Evolutionary conservation across 169 alveolate species (phyloP).

Genomic region (Babesia bovis): DNA sequence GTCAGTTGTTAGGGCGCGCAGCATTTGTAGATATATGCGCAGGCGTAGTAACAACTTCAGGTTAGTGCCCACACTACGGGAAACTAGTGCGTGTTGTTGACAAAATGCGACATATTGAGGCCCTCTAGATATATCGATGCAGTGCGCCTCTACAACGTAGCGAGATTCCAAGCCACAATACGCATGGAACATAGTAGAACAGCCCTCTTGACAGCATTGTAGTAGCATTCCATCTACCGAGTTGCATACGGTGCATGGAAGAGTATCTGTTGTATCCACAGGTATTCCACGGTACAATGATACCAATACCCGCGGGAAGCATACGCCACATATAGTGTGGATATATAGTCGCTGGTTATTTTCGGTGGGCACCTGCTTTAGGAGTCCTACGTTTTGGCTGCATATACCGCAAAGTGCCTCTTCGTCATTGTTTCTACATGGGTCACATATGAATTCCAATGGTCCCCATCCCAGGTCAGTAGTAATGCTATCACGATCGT

Average conservation of each 20-base stretch:
- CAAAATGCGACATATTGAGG: constrained; percentile 46
- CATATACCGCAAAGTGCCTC: constrained; percentile 44
- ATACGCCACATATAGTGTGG: constrained; percentile 40
- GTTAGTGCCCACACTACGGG: constrained; percentile 44
- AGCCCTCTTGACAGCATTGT: constrained; percentile 38
- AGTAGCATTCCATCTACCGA: constrained; percentile 27
- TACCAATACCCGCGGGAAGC: constrained; percentile 31
- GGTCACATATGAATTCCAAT: not conserved
- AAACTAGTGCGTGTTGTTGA: constrained; percentile 50
- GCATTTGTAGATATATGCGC: constrained; percentile 28
- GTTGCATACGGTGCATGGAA: constrained; percentile 27
- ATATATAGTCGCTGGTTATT: constrained; percentile 11
- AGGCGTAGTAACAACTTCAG: constrained; percentile 38
- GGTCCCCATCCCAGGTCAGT: not conserved
- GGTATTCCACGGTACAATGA: not conserved
- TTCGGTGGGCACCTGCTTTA: constrained; percentile 19
- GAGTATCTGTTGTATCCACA: not conserved
- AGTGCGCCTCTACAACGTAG: constrained; percentile 40
- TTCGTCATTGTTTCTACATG: constrained; percentile 26
- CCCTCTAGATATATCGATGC: constrained; percentile 18
- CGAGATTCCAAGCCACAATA: constrained; percentile 37
- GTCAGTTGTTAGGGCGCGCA: constrained; percentile 29
- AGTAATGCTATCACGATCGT: not conserved
- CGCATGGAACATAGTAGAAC: constrained; percentile 43
- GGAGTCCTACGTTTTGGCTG: not conserved